Evolutionary conservation across 2,329 filamentous ascomycete genomes (phyloP), one percentile per base, ranked within the genome.

Genomic region (Alternaria ethzedia): DNA sequence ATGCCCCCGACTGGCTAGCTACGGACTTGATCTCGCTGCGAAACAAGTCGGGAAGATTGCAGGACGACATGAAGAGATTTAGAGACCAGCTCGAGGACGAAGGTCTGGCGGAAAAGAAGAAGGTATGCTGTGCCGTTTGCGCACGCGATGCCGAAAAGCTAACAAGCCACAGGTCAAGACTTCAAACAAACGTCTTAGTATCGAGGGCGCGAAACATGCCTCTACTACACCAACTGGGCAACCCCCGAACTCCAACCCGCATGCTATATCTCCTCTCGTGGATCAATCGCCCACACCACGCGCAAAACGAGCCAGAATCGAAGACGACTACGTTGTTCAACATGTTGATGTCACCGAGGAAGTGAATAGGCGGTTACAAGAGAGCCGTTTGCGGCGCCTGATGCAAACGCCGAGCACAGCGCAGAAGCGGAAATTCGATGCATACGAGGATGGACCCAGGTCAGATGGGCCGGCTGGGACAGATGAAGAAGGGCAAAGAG

Each of bases 1-100:
- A 75, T 71, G 70, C 69, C 32, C 76, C 76, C 12, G 76, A 78
- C 57, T 78, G 76, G 76, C 68, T 78, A n/a, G 73, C 76, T n/a
- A 72, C 72, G 6, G 76, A 78, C 51, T 71, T 79, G 43, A 59
- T 78, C 50, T 74, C 71, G 20, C 59, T 79, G 47, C 72, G 75
- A 32, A 77, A 77, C 26, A 76, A 76, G 58, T 72, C 75, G 15
- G 72, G 75, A 15, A 74, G 73, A 41, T 56, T 79, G 26, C 69
- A 73, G n/a, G 76, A 78, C 67, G 75, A 75, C 43, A 78, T 79
- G 76, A 71, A 76, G 57, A 67, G 71, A 30, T 75, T 79, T 47
- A 68, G 71, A 23, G 71, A 74, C 15, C 71, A 75, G 58, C 61
- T 79, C 12, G 70, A 74, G 28, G 68, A 62, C 36, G 70, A 74